Evolutionary conservation across 2,329 filamentous ascomycete genomes (phyloP).

Genomic region (Raffaelea arxii): DNA sequence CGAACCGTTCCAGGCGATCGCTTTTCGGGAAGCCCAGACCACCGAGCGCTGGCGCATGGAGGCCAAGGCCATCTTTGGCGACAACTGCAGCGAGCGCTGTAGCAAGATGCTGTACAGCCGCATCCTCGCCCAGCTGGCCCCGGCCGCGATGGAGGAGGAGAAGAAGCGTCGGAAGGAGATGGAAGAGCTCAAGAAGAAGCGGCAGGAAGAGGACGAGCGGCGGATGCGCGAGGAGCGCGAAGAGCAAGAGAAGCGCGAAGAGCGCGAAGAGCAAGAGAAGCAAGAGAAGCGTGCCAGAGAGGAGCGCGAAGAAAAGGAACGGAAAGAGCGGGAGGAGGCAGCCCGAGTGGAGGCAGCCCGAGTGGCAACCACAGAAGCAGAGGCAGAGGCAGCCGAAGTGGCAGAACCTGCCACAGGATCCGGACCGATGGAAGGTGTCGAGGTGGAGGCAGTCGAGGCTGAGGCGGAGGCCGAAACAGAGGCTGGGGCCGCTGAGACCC

Average conservation of each 20-base stretch:
- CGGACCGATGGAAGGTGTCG: slow-evolving; percentile 47
- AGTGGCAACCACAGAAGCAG: slow-evolving; percentile 45
- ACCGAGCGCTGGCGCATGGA: slow-evolving; percentile 80
- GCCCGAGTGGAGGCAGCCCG: slow-evolving; percentile 50
- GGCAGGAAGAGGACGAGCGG: slow-evolving; percentile 37
- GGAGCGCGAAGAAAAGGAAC: slow-evolving; percentile 61
- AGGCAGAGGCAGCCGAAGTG: slow-evolving; percentile 32
- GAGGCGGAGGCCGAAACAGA: not conserved
- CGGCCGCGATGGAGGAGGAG: slow-evolving; percentile 73
- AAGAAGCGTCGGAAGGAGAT: slow-evolving; percentile 53
- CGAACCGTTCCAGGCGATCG: slow-evolving; percentile 64
- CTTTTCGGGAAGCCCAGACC: slow-evolving; percentile 65
- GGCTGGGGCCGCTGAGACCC: not conserved
- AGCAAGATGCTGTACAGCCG: slow-evolving; percentile 52
- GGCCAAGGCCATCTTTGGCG: slow-evolving; percentile 73
- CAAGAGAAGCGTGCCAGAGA: slow-evolving; percentile 54
- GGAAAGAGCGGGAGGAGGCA: slow-evolving; percentile 51
- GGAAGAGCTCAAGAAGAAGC: slow-evolving; percentile 40
- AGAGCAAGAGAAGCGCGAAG: slow-evolving; percentile 36
- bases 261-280: slow-evolving; percentile 61
- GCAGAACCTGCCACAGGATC: slow-evolving; percentile 32
- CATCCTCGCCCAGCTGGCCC: slow-evolving; percentile 65
- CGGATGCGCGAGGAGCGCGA: slow-evolving; percentile 53
- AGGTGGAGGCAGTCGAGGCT: slow-evolving; percentile 1
- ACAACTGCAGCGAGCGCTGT: slow-evolving; percentile 57